These are phyloP conservation scores for Glutinoglossum americanum DNA, from an alignment of 495 filamentous ascomycete genomes.

Conservation along the genomic window DNA sequence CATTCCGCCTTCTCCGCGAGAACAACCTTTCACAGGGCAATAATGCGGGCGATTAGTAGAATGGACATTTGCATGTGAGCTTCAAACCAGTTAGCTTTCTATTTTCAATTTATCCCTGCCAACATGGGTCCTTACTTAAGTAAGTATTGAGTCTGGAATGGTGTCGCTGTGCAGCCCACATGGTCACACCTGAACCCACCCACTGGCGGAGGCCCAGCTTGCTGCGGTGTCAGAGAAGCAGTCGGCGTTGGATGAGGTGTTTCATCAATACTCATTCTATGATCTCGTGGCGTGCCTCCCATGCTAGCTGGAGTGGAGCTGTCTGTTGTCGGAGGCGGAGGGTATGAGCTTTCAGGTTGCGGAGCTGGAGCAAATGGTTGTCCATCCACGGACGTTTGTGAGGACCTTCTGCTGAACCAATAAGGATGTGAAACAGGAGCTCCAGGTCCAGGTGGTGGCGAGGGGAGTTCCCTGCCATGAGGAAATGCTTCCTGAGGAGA, in stretches of 20 bases:
- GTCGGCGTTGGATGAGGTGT: not conserved
- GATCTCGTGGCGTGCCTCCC: not conserved
- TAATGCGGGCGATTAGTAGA: constrained; percentile 80
- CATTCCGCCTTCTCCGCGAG: constrained; percentile 62
- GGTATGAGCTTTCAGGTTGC: not conserved
- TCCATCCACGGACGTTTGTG: constrained; percentile 13
- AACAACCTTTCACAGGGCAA: constrained; percentile 62
- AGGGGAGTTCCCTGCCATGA: not conserved
- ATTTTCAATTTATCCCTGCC: not conserved
- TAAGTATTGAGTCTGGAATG: constrained; percentile 84
- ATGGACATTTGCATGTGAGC: constrained; percentile 96
- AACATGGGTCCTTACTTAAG: constrained; percentile 33
- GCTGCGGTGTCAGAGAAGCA: not conserved
- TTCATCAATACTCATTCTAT: constrained; percentile 1
- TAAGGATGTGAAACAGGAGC: constrained; percentile 5
- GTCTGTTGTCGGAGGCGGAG: not conserved
- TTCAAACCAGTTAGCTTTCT: constrained; percentile 22
- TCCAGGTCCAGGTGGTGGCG: constrained; percentile 1
- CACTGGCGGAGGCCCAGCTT: not conserved
- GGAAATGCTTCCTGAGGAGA: not conserved
- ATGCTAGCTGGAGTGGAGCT: not conserved
- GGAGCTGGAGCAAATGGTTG: constrained; percentile 5
- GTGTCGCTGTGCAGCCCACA: constrained; percentile 55
- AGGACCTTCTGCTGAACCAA: constrained; percentile 13
- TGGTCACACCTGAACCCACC: constrained; percentile 38